Percentiles rank a stretch among this genome's conserved stretches.
phyloP scores from a whole-genome alignment of 768 basidiomycete species.

The Aureoboletus auriporus region DNA sequence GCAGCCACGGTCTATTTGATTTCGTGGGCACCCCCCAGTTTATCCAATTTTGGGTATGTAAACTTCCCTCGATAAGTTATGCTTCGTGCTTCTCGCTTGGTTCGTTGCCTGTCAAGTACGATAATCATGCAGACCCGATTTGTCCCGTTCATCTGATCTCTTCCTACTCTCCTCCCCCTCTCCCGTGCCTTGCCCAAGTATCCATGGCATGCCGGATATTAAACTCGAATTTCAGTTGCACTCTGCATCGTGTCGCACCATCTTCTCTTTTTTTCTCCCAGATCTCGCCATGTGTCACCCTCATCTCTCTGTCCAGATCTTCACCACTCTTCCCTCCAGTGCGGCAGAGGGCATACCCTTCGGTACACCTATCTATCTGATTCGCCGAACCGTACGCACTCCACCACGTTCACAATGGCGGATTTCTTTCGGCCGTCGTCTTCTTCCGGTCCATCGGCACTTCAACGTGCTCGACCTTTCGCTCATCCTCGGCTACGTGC shows the following conservation, averaged over 20 bases:
- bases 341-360: conserved; percentile 19
- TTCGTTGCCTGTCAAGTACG: conserved; percentile 2
- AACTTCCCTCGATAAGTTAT: neutral
- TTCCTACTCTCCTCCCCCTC: neutral
- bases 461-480: conserved; percentile 4
- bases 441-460: conserved; percentile 13
- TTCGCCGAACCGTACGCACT: conserved; percentile 15
- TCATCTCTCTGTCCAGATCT: conserved; percentile 15
- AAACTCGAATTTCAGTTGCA: conserved; percentile 9
- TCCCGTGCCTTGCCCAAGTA: neutral
- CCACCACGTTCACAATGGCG: conserved; percentile 17
- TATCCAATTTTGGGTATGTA: too few species aligned
- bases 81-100: conserved; percentile 12
- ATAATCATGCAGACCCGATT: neutral
- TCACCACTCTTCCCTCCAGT: neutral
- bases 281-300: conserved; percentile 15
- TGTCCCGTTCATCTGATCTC: neutral
- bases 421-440: conserved; percentile 9
- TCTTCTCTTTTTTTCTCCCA: neutral
- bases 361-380: conserved; percentile 13
- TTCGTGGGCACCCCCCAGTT: conserved; percentile 1
- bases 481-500: conserved; percentile 15
- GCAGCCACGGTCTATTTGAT: neutral
- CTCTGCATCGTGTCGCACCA: conserved; percentile 8
- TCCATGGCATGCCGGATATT: conserved; percentile 21